Percentiles rank a stretch among this genome's conserved stretches.
phyloP scores from a whole-genome alignment of 2,329 filamentous ascomycete species.

The Malbranchea zuffiana region DNA sequence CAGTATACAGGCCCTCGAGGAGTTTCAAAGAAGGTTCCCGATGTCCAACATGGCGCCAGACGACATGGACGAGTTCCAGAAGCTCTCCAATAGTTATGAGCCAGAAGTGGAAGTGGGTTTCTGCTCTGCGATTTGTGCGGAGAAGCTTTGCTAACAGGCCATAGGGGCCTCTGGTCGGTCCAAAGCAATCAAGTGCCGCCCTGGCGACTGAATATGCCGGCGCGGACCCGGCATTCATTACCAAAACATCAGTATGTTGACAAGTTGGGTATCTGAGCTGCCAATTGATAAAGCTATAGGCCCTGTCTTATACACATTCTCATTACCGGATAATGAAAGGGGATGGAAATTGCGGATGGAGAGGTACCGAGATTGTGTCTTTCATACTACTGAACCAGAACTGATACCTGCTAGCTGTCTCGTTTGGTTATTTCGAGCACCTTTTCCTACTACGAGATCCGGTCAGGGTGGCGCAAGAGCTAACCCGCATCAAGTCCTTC shows the following conservation, averaged over 20 bases:
- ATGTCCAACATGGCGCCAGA: conserved; percentile 34
- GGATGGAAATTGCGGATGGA: conserved; percentile 94
- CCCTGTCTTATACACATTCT: conserved; percentile 70
- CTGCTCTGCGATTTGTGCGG: neutral
- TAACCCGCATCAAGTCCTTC: conserved; percentile 59
- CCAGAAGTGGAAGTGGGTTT: conserved; percentile 44
- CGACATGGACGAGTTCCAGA: conserved; percentile 51
- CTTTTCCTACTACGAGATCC: conserved; percentile 58
- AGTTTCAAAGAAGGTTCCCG: neutral
- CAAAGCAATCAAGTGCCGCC: conserved; percentile 61
- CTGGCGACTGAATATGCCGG: conserved; percentile 81
- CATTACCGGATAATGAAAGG: conserved; percentile 80
- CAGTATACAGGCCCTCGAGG: too few species aligned
- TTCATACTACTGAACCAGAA: neutral
- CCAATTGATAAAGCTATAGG: conserved; percentile 38
- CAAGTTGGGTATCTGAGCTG: neutral
- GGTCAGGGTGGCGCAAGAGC: conserved; percentile 57
- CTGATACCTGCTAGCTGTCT: conserved; percentile 54
- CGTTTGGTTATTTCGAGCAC: conserved; percentile 85
- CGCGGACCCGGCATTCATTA: conserved; percentile 71
- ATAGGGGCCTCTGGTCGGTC: conserved; percentile 74
- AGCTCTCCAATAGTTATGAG: conserved; percentile 51
- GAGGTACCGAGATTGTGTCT: conserved; percentile 57
- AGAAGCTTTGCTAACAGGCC: conserved; percentile 7
- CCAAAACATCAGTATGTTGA: conserved; percentile 64